Base-by-base conservation (phyloP, 108 stramenopile genomes). In the Cyclotella distinguenda region DNA sequence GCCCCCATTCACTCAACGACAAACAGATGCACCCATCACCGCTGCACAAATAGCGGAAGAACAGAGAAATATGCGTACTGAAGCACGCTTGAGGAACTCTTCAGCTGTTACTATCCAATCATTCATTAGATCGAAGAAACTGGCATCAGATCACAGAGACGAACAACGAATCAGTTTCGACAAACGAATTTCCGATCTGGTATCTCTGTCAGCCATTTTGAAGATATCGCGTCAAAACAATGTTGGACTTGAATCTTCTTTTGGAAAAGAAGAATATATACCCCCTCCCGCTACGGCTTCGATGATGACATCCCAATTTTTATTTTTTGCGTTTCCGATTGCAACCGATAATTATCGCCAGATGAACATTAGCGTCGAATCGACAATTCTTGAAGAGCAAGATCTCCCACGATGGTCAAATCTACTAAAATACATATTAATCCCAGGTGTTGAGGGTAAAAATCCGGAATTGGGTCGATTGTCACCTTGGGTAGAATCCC, bases 231-330 rank as follows among this genome's bases (percentile, higher is more conserved):
- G 21, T n/a, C 2, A 43, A 4, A 48, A 2, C 23, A 6, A 48
- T 4, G 47, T 10, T 11, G 11, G 10, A 48, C 19, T 19, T 22
- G 23, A 48, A 3, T 21, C 47, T 48, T 19, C 19, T 19, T 3
- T 48, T 21, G 47, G 47, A 19, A 68, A 66, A 18, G 66, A 48
- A 47, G 70, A 61, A 16, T 92, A 87, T 69, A 64, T 87, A 27
- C 84, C 86, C 9, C 91, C 91, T 51, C 83, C 82, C 7, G 85
- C 88, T 9, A 86, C 85, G 0, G 81, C 61, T 10, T 84, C 85
- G 4, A 68, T 81, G 2, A 65, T 93, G 72, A 60, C 69, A 13
- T 66, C 48, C 3, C 84, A 87, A 48, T 50, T 90, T 35, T 55
- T 88, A 27, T 90, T 79, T 73, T 60, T 93, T 25, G 82, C 86